Conservation (phyloP, 805 yeast genomes). For the Lipomyces spencermartinsiae region DNA sequence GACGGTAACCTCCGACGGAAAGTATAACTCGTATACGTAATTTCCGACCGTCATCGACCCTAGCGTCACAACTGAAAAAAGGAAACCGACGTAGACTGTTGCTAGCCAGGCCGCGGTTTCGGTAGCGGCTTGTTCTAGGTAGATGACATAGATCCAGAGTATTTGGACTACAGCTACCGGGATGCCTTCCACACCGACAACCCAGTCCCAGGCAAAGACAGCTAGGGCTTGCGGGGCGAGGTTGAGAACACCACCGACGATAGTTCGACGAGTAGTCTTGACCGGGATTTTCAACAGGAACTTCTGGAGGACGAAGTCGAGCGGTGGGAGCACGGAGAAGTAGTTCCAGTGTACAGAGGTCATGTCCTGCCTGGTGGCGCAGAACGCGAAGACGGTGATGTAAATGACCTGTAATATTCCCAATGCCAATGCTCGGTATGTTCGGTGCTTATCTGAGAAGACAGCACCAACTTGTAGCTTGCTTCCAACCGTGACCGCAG, state of each 20-base stretch:
- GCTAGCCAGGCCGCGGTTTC: slow-evolving; percentile 36
- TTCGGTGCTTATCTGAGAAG: slow-evolving; percentile 24
- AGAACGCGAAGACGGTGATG: slow-evolving; percentile 16
- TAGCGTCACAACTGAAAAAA: slow-evolving; percentile 20
- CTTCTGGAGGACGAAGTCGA: slow-evolving; percentile 30
- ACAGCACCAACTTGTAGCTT: slow-evolving; percentile 27
- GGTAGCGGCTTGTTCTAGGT: slow-evolving; percentile 35
- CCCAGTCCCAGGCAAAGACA: slow-evolving; percentile 32
- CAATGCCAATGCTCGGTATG: slow-evolving; percentile 27
- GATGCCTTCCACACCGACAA: slow-evolving; percentile 25
- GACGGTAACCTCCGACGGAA: not conserved
- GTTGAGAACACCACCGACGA: slow-evolving; percentile 27
- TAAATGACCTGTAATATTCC: slow-evolving; percentile 27
- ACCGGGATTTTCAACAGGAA: slow-evolving; percentile 25
- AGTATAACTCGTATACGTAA: slow-evolving; percentile 11
- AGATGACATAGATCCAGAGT: slow-evolving; percentile 28
- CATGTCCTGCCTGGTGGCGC: slow-evolving; percentile 32
- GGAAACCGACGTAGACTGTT: slow-evolving; percentile 33
- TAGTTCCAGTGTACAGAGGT: slow-evolving; percentile 36
- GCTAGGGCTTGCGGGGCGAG: slow-evolving; percentile 30
- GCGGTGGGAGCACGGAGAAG: slow-evolving; percentile 36
- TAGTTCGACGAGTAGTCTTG: slow-evolving; percentile 19
- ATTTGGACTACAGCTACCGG: slow-evolving; percentile 33
- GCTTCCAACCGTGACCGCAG: slow-evolving; percentile 19
- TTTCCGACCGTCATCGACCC: slow-evolving; percentile 12